These are phyloP conservation scores for Wickerhamiella musiphila DNA, from an alignment of 805 yeast genomes.

Conservation along the genomic window DNA sequence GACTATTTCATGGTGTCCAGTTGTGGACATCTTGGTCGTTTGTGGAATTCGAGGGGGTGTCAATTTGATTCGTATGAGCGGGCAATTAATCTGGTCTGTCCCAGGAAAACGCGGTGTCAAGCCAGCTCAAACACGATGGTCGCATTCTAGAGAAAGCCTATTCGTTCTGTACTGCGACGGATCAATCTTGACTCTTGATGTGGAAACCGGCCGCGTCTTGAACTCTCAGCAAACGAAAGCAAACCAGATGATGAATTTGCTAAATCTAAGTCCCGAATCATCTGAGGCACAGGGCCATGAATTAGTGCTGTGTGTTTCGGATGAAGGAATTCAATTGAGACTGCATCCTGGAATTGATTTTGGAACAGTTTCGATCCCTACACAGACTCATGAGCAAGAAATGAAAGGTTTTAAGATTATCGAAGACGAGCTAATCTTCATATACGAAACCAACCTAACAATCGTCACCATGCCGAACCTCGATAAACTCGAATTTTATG, in stretches of 20 bases:
- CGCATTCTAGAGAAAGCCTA: conserved; percentile 25
- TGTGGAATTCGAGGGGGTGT: background rate
- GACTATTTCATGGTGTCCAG: background rate
- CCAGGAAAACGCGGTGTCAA: conserved; percentile 5
- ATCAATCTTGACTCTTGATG: conserved; percentile 28
- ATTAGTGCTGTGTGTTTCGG: no score
- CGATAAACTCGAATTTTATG: no score
- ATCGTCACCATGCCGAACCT: no score
- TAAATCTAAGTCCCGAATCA: background rate
- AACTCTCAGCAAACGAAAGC: conserved; percentile 6
- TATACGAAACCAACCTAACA: no score
- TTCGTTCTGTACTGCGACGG: conserved; percentile 31
- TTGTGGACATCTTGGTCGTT: background rate
- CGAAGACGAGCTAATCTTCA: no score
- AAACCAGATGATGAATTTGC: conserved; percentile 4
- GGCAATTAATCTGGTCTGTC: conserved; percentile 15
- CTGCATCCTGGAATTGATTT: no score
- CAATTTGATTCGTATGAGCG: conserved; percentile 11
- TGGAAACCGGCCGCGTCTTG: conserved; percentile 29
- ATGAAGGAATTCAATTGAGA: no score
- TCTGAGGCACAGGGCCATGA: no score
- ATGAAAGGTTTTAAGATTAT: no score
- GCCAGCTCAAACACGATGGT: conserved; percentile 19
- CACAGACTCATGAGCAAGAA: no score
- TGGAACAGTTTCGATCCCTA: no score